Evolutionary conservation across 1,139 yeast genomes (phyloP), one percentile per base, ranked within the genome.

Genomic region (Pichia sorboxylosa): DNA sequence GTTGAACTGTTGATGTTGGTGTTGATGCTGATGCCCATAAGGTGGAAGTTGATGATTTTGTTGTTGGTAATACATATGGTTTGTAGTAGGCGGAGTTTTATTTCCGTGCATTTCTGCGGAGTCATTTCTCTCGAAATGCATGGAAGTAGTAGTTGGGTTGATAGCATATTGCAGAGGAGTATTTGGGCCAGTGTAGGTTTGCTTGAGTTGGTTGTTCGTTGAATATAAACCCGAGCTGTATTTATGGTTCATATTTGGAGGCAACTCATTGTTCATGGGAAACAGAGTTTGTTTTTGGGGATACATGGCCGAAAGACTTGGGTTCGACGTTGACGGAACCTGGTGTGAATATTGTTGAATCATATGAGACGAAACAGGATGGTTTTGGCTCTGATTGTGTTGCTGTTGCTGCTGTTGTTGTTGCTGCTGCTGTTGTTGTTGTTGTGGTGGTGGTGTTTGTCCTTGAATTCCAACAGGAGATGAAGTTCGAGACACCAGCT

Each of bases 401-500:
- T 33, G 40, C 11, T 30, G 33, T 17, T 33, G 40, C 18, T 31
- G 40, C 5, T 33, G 39, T 18, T 34, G 40, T 9, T 34, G 38
- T 18, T 37, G 42, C 16, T 37, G 43, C 15, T 35, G 40, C 15
- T 37, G 42, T 22, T 23, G 24, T 26, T 30, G 37, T 17, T 31
- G 34, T 5, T 28, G 34, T 20, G 31, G 42, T 23, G 41, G 42
- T 32, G 41, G 26, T 9, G 16, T 14, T 14, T 25, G 18, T 11
- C 6, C 24, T 23, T 9, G 29, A 27, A n/a, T 21, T 10, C 5
- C 10, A 45, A 15, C 40, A 46, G 3, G 51, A 46, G 15, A 48
- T 46, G 9, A 47, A 35, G 30, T 46, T 49, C 2, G 50, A 38
- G 17, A 48, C n/a, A n/a, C n/a, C n/a, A n/a, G n/a, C n/a, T n/a